These are phyloP conservation scores for Phallus indusiatus DNA, from an alignment of 768 basidiomycete species.

Conservation along the genomic window DNA sequence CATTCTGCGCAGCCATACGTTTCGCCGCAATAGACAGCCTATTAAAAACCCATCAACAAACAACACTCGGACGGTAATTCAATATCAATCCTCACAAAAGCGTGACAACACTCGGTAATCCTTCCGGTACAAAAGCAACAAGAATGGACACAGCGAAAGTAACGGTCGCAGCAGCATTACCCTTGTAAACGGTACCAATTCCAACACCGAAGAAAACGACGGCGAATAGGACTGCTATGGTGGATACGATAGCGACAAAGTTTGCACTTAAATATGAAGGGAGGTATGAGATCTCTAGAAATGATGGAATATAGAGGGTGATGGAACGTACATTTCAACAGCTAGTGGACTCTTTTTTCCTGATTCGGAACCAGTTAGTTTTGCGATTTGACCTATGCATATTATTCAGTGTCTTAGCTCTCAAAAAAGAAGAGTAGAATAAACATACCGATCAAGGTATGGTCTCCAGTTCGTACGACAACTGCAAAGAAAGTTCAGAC, in stretches of 20 bases:
- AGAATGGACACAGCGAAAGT: constrained; percentile 54
- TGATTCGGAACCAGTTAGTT: constrained; percentile 51
- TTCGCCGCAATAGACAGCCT: constrained; percentile 58
- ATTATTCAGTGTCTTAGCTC: background rate
- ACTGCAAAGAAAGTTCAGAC: constrained; percentile 25
- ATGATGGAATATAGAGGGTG: background rate
- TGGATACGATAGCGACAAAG: constrained; percentile 55
- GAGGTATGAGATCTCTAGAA: background rate
- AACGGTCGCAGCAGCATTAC: constrained; percentile 48
- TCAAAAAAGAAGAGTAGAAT: background rate
- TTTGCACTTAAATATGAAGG: constrained; percentile 33
- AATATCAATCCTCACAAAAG: constrained; percentile 28
- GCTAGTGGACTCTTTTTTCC: constrained; percentile 60
- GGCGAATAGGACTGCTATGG: constrained; percentile 52
- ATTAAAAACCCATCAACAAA: background rate
- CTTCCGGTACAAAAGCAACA: constrained; percentile 53
- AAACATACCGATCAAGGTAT: constrained; percentile 48
- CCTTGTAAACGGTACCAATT: constrained; percentile 56
- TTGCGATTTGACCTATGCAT: constrained; percentile 52
- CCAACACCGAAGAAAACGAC: constrained; percentile 58
- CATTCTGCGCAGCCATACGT: constrained; percentile 61
- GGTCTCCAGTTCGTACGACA: constrained; percentile 57
- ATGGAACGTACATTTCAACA: constrained; percentile 44
- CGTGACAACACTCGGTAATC: constrained; percentile 59
- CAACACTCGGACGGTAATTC: background rate